These are phyloP conservation scores for Graphium sp. DNA, from an alignment of 2,329 filamentous ascomycete genomes.

Conservation along the genomic window DNA sequence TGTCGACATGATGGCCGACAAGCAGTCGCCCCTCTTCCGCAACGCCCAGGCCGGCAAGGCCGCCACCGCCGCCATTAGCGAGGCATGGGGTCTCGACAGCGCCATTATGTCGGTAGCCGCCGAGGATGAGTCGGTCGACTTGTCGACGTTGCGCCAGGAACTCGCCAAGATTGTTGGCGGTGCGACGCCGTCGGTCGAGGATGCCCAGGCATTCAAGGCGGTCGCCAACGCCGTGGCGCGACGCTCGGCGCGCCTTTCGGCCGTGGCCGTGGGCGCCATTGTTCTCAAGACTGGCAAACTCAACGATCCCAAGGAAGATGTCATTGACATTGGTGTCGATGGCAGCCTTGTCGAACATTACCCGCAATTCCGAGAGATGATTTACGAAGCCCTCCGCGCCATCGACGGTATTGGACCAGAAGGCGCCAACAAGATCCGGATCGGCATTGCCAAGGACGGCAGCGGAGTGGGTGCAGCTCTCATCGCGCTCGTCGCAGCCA, in stretches of 20 bases:
- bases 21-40: constrained; percentile 53
- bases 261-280: constrained; percentile 73
- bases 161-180: constrained; percentile 64
- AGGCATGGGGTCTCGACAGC: constrained; percentile 81
- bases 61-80: constrained; percentile 58
- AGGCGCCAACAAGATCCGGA: constrained; percentile 75
- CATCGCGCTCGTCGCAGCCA: constrained; percentile 77
- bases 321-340: constrained; percentile 84
- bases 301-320: constrained; percentile 42
- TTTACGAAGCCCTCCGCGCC: constrained; percentile 63
- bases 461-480: constrained; percentile 65
- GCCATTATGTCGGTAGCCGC: constrained; percentile 78
- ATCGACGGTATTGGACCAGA: constrained; percentile 61
- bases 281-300: constrained; percentile 68
- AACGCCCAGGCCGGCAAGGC: constrained; percentile 55
- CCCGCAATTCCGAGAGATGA: constrained; percentile 76
- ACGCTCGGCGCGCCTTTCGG: constrained; percentile 73
- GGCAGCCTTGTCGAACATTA: constrained; percentile 93
- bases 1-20: constrained; percentile 53
- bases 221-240: constrained; percentile 73
- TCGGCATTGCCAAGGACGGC: constrained; percentile 94
- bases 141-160: constrained; percentile 58
- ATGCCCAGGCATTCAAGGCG: constrained; percentile 74
- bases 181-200: constrained; percentile 60
- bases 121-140: constrained; percentile 56